Conservation (phyloP, 176 grass and related monocot genomes). For the Triticum aestivum region IWGSC_CS_RefSeq_v2.1 NC_057812.1:638615206-638615705, state of each 20-base stretch:
- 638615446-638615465: conserved; percentile 94
- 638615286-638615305: background rate
- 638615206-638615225: background rate
- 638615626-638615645: background rate
- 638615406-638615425: conserved; percentile 83
- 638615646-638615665: conserved; percentile 5
- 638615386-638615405: conserved; percentile 28
- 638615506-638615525: conserved; percentile 96
- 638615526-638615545: conserved; percentile 91
- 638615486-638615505: conserved; percentile 97
- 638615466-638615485: conserved; percentile 92
- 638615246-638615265: background rate
- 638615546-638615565: conserved; percentile 77
- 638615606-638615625: conserved; percentile 71
- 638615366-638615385: conserved; percentile 18
- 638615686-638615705: conserved; percentile 11
- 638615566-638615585: conserved; percentile 85
- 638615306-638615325: background rate
- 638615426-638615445: conserved; percentile 94
- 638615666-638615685: background rate
- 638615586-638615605: conserved; percentile 96
- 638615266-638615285: conserved; percentile 1
- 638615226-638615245: background rate
- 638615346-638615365: background rate
- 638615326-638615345: background rate